Conservation (phyloP, 441 rosid species). For the Sinapis alba region DNA sequence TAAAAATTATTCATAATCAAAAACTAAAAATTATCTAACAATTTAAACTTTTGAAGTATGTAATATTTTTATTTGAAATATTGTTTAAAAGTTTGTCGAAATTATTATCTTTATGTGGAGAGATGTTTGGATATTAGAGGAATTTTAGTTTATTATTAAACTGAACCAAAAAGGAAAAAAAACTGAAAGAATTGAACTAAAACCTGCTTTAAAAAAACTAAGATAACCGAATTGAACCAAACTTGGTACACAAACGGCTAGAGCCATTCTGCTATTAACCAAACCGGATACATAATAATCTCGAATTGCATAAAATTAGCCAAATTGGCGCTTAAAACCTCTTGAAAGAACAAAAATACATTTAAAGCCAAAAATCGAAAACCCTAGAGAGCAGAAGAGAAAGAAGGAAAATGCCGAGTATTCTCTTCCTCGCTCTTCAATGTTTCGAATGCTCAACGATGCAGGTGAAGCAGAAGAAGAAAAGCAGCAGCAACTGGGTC, state of each 20-base stretch:
- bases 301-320: background rate
- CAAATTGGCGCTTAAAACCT: conserved; percentile 9
- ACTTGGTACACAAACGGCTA: background rate
- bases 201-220: no score
- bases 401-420: background rate
- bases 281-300: background rate
- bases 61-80: no score
- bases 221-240: background rate
- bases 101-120: no score
- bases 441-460: conserved; percentile 85
- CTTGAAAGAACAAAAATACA: background rate
- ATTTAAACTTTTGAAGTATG: no score
- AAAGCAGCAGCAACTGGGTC: conserved; percentile 74
- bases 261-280: background rate
- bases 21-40: no score
- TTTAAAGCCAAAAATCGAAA: background rate
- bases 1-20: no score
- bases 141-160: no score
- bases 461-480: conserved; percentile 95
- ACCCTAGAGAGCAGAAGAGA: background rate
- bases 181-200: no score
- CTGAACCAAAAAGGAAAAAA: no score
- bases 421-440: background rate
- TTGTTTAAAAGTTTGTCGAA: no score
- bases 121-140: no score